Base-by-base conservation (phyloP, 768 basidiomycete species). In the Polyporus arcularius region DNA sequence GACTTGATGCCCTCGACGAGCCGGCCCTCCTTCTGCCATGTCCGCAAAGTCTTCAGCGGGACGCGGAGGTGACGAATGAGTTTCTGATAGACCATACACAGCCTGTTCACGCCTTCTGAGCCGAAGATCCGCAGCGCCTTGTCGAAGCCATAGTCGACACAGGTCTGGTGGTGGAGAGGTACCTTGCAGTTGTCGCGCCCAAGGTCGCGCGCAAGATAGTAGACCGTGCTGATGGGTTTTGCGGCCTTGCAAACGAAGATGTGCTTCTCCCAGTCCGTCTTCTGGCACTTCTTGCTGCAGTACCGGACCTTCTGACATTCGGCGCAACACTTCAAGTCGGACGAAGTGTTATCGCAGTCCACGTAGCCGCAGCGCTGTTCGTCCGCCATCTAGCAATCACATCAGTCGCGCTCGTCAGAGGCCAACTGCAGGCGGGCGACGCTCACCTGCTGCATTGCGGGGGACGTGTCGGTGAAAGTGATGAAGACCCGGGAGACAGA, bases 71-170 rank as follows among this genome's bases (percentile, higher is more conserved):
- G 31, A 40, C 26, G 9, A 9, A 60, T 14, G 7, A 77, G 64
- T 3, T 77, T 65, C 5, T 72, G 73, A 4, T 62, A 62, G 39
- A 76, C 7, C 35, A 6, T 11, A 11, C 35, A 35, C 11, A 35
- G 35, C 35, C 11, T 35, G 35, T 11, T 35, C 35, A 6, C 35
- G 11, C 7, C 6, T 6, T 35, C 35, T 35, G 6, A 6, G 7
- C 35, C 35, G 6, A 76, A 28, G 78, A 56, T 7, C 75, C 75
- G 15, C 75, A 53, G 11, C 31, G 69, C 71, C 9, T 66, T 66
- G 2, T 55, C 42, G 48, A 79, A 78, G 2, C 78, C 77, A 55
- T 73, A 79, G 55, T 78, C 76, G 28, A 62, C 31, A 15, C 67
- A 54, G 11, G 79, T 78, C 53, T 74, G 70, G 0, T 53, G 32